Base-by-base conservation (phyloP, 2,329 filamentous ascomycete species). In the Cyclaneusma minus region DNA sequence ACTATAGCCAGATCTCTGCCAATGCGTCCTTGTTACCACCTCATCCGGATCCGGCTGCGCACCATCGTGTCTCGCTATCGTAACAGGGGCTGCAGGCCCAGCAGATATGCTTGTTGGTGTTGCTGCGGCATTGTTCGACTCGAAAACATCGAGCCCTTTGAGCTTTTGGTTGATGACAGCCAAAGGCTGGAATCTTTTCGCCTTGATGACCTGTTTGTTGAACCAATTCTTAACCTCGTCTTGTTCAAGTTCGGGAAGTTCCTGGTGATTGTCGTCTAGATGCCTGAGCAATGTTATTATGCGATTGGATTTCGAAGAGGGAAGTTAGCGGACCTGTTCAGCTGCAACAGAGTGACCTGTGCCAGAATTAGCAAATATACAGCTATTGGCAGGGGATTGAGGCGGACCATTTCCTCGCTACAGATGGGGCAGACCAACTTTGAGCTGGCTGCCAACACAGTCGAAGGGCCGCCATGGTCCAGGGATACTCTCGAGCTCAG, bases 381-480 rank as follows among this genome's bases (percentile, higher is more conserved):
- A 11, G 13, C 24, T 23, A 22, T 17, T 14, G 13, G 9, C 28
- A 25, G 17, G 21, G 19, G 32, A 35, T 21, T 13, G 8, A 20
- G 12, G 10, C 56, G 36, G 57, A 89, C 84, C 89, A 98, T 98
- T 52, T 94, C 85, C 55, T 95, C 91, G 41, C 75, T 84, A 54
- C 89, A 98, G 47, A 98, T 98, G n/a, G 89, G 89, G 50, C 89
- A 98, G 29, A 87, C 71, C 32, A 98, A 70, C 50, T 68, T 68
- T 37, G 68, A 68, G 38, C 65, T 68, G 29, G 69, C 56, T 27
- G 69, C 64, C 11, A 51, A 50, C 25, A 54, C 53, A 28, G 55
- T 52, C 23, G 57, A 57, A 41, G 59, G 53, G 21, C 60, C 60
- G 34, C 62, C 59, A 54, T 67, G 63, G 21, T 68, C 67, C 26